These are phyloP conservation scores for Cyberlindnera veronae DNA, from an alignment of 805 yeast species.

Conservation along the genomic window DNA sequence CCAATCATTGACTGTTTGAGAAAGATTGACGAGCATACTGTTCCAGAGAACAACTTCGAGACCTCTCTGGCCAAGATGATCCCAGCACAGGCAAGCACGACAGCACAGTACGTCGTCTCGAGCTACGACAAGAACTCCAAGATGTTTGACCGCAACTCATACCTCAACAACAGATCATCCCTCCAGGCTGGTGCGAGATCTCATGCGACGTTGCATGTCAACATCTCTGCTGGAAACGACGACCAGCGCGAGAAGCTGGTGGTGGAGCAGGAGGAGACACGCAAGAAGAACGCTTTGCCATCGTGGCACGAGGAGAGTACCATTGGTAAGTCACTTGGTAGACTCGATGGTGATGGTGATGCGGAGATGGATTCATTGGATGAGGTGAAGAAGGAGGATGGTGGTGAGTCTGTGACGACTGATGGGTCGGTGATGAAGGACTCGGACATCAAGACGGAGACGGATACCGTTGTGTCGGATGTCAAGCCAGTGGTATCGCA, in stretches of 20 bases:
- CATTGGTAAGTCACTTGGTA: conserved; percentile 68
- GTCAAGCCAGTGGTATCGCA: background rate
- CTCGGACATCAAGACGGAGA: conserved; percentile 11
- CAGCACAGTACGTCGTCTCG: conserved; percentile 67
- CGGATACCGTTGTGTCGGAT: background rate
- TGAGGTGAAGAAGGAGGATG: conserved; percentile 23
- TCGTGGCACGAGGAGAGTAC: conserved; percentile 95
- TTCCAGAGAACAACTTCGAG: conserved; percentile 90
- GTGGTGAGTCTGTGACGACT: conserved; percentile 12
- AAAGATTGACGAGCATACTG: conserved; percentile 72
- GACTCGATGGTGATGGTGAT: conserved; percentile 51
- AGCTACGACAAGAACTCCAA: conserved; percentile 39
- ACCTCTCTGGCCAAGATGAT: conserved; percentile 74
- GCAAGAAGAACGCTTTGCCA: conserved; percentile 92
- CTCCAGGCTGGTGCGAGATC: conserved; percentile 55
- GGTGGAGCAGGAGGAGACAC: conserved; percentile 62
- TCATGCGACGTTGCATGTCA: conserved; percentile 86
- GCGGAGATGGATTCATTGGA: conserved; percentile 32
- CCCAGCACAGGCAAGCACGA: conserved; percentile 73
- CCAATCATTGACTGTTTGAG: conserved; percentile 82
- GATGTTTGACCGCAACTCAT: conserved; percentile 39
- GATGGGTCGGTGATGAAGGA: conserved; percentile 2
- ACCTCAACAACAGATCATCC: conserved; percentile 38
- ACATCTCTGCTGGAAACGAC: conserved; percentile 83
- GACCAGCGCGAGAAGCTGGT: conserved; percentile 63